Conservation (phyloP, 2,329 filamentous ascomycete species). For the Neoascochyta sp. region DNA sequence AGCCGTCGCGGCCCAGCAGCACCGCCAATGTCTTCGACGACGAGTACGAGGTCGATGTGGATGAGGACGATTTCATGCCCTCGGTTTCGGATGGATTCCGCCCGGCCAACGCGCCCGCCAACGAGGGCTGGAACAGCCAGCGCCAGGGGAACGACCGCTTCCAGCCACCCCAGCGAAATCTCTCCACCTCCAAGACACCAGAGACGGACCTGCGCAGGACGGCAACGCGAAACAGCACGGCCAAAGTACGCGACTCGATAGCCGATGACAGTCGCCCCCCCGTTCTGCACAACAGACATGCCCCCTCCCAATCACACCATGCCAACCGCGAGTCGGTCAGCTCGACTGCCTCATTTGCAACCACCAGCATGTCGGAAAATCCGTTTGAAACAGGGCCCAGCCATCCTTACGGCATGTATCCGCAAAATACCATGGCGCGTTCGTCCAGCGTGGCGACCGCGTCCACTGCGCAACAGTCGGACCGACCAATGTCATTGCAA, state of each 20-base stretch:
- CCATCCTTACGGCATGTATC: slow-evolving; percentile 81
- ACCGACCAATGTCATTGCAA: slow-evolving; percentile 56
- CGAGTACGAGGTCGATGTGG: slow-evolving; percentile 43
- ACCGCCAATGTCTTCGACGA: slow-evolving; percentile 49
- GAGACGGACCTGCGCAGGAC: slow-evolving; percentile 28
- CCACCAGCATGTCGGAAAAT: slow-evolving; percentile 50
- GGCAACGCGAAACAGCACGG: slow-evolving; percentile 38
- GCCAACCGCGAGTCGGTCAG: slow-evolving; percentile 38
- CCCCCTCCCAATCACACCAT: slow-evolving; percentile 25
- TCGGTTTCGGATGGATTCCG: slow-evolving; percentile 47
- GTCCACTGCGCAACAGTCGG: slow-evolving; percentile 60
- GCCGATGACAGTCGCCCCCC: slow-evolving; percentile 20
- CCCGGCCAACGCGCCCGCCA: slow-evolving; percentile 32
- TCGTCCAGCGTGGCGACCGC: slow-evolving; percentile 67
- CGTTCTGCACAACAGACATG: slow-evolving; percentile 15
- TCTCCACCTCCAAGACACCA: slow-evolving; percentile 18
- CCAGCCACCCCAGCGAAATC: slow-evolving; percentile 20
- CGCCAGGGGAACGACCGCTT: slow-evolving; percentile 24
- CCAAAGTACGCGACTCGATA: slow-evolving; percentile 28
- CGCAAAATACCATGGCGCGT: slow-evolving; percentile 58
- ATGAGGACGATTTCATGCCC: slow-evolving; percentile 42
- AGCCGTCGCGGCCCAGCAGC: slow-evolving; percentile 24
- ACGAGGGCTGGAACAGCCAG: slow-evolving; percentile 15
- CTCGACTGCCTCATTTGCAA: slow-evolving; percentile 42
- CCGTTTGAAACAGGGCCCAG: slow-evolving; percentile 73